Conservation (phyloP, 768 basidiomycete genomes). For the Auriscalpium vulgare region DNA sequence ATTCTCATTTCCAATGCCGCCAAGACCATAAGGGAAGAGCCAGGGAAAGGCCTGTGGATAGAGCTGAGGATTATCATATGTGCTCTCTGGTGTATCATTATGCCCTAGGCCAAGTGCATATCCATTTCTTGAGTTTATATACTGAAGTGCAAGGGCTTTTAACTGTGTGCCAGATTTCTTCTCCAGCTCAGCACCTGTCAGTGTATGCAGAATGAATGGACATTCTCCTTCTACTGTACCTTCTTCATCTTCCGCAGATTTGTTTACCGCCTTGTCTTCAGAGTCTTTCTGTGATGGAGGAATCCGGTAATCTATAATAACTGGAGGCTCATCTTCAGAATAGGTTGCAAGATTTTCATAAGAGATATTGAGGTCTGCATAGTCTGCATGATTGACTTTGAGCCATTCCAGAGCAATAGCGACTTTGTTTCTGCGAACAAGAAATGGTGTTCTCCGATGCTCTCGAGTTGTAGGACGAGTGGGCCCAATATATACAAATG, state of each 20-base stretch:
- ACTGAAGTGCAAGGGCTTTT: conserved; percentile 19
- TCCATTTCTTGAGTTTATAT: conserved; percentile 18
- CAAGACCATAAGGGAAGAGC: conserved; percentile 34
- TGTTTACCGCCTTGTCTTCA: conserved; percentile 12
- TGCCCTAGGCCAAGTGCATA: conserved; percentile 25
- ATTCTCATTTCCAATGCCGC: conserved; percentile 23
- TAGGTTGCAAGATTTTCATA: conserved; percentile 8
- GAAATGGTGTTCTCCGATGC: conserved; percentile 17
- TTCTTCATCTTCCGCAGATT: conserved; percentile 25
- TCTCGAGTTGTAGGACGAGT: conserved; percentile 18
- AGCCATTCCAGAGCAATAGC: neutral
- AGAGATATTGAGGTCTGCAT: conserved; percentile 11
- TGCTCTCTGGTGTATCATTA: conserved; percentile 17
- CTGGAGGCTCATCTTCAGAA: conserved; percentile 18
- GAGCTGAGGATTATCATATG: conserved; percentile 26
- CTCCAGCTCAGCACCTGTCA: conserved; percentile 21
- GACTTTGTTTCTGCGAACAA: conserved; percentile 7
- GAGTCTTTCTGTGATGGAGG: neutral
- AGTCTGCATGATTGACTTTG: too few species aligned
- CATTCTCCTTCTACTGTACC: conserved; percentile 22
- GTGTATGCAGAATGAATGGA: conserved; percentile 30
- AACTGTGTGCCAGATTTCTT: neutral
- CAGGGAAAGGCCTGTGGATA: conserved; percentile 35
- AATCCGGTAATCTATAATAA: conserved; percentile 1
- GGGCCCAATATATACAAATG: conserved; percentile 26